phyloP scores from a whole-genome alignment of 1,284 basidiomycete species.

The Pulveroboletus sp. region DNA sequence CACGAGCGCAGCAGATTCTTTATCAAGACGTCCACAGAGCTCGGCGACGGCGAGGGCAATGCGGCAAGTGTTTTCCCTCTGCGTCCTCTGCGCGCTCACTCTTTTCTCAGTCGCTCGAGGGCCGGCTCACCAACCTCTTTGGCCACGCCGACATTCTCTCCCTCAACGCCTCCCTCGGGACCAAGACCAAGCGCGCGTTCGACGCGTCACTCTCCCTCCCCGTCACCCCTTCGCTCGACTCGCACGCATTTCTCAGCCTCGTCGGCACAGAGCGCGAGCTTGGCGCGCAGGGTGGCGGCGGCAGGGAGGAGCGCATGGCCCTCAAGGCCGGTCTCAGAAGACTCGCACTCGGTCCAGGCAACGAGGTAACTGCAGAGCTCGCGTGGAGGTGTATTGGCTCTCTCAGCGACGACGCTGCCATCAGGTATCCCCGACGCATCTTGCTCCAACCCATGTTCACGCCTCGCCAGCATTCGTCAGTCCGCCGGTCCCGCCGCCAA shows the following conservation, averaged over 20 bases:
- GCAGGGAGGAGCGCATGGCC: slow-evolving; percentile 30
- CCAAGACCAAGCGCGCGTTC: slow-evolving; percentile 85
- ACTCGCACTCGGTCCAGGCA: slow-evolving; percentile 37
- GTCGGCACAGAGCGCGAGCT: slow-evolving; percentile 35
- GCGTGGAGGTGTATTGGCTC: slow-evolving; percentile 74
- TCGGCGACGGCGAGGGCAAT: slow-evolving; percentile 92
- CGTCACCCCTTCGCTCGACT: slow-evolving; percentile 58
- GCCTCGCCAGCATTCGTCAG: slow-evolving; percentile 68
- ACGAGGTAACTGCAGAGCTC: slow-evolving; percentile 83
- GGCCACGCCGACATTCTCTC: slow-evolving; percentile 92
- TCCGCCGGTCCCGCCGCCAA: slow-evolving; percentile 81
- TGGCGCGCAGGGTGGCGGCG: slow-evolving; percentile 25
- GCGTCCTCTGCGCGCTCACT: slow-evolving; percentile 1
- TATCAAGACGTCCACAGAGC: slow-evolving; percentile 86
- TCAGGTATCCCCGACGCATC: slow-evolving; percentile 55
- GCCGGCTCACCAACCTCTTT: slow-evolving; percentile 83
- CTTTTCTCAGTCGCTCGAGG: slow-evolving; percentile 69
- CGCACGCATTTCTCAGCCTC: slow-evolving; percentile 36
- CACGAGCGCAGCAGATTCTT: slow-evolving; percentile 80
- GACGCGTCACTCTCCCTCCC: slow-evolving; percentile 64
- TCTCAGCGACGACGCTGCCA: slow-evolving; percentile 73
- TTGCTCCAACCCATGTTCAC: slow-evolving; percentile 8
- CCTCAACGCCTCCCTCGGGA: slow-evolving; percentile 83
- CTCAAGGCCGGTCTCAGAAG: slow-evolving; percentile 20
- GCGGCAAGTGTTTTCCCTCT: slow-evolving; percentile 60